Evolutionary conservation across 768 basidiomycete species (phyloP).

Genomic region (Mycena galericulata): DNA sequence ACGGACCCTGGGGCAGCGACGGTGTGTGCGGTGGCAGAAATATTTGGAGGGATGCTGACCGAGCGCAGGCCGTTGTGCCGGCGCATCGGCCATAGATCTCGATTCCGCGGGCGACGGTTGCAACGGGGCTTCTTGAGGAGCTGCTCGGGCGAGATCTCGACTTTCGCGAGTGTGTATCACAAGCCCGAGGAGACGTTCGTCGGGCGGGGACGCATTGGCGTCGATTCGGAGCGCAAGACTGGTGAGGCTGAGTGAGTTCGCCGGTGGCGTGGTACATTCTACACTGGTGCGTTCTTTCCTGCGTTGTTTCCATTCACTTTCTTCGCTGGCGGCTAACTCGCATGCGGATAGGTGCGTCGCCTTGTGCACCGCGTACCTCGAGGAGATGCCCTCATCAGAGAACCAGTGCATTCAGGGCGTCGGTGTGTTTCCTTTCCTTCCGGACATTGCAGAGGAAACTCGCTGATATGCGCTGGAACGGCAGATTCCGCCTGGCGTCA

Average conservation of each 20-base stretch:
- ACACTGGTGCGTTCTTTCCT: conserved; percentile 64
- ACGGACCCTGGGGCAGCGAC: conserved; percentile 97
- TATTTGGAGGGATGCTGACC: not conserved
- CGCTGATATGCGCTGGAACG: not conserved
- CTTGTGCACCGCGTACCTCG: conserved; percentile 78
- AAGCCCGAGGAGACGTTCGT: conserved; percentile 97
- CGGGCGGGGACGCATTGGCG: conserved; percentile 89
- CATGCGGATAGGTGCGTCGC: conserved; percentile 66
- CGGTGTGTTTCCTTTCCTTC: conserved; percentile 47
- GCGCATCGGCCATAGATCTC: conserved; percentile 94
- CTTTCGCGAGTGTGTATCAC: conserved; percentile 95
- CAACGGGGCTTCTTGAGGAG: conserved; percentile 90
- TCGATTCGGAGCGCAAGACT: conserved; percentile 78
- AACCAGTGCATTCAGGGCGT: conserved; percentile 68
- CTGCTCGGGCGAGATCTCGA: conserved; percentile 90
- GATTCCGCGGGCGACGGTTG: conserved; percentile 90
- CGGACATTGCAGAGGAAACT: not conserved
- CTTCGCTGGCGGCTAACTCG: not conserved
- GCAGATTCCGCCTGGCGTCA: conserved; percentile 69
- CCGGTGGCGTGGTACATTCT: conserved; percentile 76
- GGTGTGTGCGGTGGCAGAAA: conserved; percentile 53
- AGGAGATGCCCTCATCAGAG: conserved; percentile 63
- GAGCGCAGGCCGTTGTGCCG: conserved; percentile 79
- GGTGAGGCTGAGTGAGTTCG: conserved; percentile 62
- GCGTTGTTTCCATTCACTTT: not conserved